phyloP scores from a whole-genome alignment of 371 early-diverging fungal species.

The Syncephalastrum sp. region DNA sequence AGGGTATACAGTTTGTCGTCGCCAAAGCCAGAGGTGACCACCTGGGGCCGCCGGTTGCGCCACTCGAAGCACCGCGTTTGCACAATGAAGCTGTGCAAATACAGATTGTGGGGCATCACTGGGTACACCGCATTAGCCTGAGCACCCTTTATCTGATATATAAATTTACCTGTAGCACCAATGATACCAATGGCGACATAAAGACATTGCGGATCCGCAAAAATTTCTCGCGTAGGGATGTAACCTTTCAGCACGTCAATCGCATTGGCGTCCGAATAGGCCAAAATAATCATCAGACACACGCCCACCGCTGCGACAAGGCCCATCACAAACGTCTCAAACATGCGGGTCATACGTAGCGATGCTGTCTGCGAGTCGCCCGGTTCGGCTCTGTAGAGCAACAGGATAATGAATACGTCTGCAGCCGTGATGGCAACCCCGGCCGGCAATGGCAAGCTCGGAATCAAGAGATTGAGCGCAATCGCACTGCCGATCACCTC shows the following conservation, averaged over 20 bases:
- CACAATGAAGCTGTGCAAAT: constrained; percentile 75
- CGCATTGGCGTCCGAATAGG: constrained; percentile 59
- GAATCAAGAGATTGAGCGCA: constrained; percentile 77
- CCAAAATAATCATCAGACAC: constrained; percentile 65
- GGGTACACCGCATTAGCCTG: too few relatives aligned
- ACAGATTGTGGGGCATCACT: constrained; percentile 76
- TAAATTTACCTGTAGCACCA: constrained; percentile 70
- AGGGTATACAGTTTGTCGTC: neutral
- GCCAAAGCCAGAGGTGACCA: neutral
- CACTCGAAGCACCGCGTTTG: constrained; percentile 49
- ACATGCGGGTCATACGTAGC: constrained; percentile 51
- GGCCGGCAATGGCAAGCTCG: constrained; percentile 62
- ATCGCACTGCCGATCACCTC: constrained; percentile 88
- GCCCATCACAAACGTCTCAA: constrained; percentile 65
- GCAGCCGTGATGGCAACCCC: constrained; percentile 79
- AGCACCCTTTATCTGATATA: neutral
- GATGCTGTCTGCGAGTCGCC: constrained; percentile 26
- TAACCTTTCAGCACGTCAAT: constrained; percentile 68
- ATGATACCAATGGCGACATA: constrained; percentile 81
- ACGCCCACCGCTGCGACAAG: constrained; percentile 68
- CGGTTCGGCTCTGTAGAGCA: constrained; percentile 61
- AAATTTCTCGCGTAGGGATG: constrained; percentile 61
- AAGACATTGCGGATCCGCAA: constrained; percentile 59
- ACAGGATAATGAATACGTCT: constrained; percentile 74
- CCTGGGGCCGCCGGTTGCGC: constrained; percentile 28